Evolutionary conservation across 2,329 filamentous ascomycete genomes (phyloP).

Genomic region (Aspergillus caelatus): DNA sequence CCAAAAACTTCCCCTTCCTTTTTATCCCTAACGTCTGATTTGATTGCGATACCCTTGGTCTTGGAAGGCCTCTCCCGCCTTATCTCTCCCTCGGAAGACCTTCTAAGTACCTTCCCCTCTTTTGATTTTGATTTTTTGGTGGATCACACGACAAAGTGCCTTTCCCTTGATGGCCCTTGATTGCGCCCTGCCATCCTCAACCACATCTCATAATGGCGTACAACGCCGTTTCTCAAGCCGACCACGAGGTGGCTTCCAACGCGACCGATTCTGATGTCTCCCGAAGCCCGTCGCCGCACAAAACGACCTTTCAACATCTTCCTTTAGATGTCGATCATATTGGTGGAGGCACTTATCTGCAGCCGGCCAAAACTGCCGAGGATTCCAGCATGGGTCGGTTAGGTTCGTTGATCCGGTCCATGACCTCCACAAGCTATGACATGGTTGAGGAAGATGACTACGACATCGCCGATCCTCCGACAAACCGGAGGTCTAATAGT

Average conservation of each 20-base stretch:
- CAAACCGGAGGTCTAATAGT: constrained; percentile 26
- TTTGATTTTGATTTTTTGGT: not conserved
- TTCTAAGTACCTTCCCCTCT: not conserved
- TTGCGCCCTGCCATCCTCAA: constrained; percentile 6
- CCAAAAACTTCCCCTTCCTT: not conserved
- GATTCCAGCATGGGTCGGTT: constrained; percentile 28
- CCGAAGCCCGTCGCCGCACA: constrained; percentile 32
- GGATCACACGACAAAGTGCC: constrained; percentile 3
- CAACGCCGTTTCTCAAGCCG: constrained; percentile 46
- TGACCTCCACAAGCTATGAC: constrained; percentile 46
- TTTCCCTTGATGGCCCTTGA: constrained; percentile 18
- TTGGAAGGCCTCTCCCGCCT: not conserved
- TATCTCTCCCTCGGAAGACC: not conserved
- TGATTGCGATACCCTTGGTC: not conserved
- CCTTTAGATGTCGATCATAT: constrained; percentile 36
- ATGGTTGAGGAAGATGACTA: constrained; percentile 53
- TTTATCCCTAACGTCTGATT: not conserved
- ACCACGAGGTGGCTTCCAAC: constrained; percentile 42
- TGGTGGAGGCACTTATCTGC: constrained; percentile 30
- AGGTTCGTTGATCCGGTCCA: constrained; percentile 41
- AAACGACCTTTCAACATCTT: constrained; percentile 31
- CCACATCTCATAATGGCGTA: constrained; percentile 41
- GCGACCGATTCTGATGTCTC: constrained; percentile 39
- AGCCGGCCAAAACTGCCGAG: constrained; percentile 31
- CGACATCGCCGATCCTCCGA: constrained; percentile 36